phyloP scores from a whole-genome alignment of 495 filamentous ascomycete genomes.

The Physcia stellaris region DNA sequence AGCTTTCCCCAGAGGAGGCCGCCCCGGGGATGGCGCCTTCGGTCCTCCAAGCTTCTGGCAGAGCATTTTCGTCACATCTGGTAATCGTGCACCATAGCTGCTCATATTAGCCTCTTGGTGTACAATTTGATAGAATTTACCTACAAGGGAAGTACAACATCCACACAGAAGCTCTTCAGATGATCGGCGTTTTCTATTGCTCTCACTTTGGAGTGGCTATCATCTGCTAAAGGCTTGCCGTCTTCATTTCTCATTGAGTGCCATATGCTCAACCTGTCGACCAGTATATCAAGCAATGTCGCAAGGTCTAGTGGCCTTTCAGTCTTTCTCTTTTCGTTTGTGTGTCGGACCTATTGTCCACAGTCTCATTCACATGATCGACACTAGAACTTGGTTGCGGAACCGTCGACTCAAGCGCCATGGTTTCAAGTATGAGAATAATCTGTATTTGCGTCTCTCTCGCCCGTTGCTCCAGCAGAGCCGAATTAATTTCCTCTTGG shows the following conservation, averaged over 20 bases:
- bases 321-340: conserved; percentile 23
- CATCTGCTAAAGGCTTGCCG: conserved; percentile 37
- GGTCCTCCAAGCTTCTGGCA: conserved; percentile 81
- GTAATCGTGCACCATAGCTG: conserved; percentile 70
- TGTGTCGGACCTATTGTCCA: no score
- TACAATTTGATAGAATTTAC: conserved; percentile 11
- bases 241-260: conserved; percentile 59
- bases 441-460: conserved; percentile 83
- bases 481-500: conserved; percentile 40
- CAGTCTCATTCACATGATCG: no score
- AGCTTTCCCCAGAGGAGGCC: conserved; percentile 32
- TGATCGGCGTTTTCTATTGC: conserved; percentile 29
- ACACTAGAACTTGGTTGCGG: no score
- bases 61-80: conserved; percentile 63
- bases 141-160: conserved; percentile 88
- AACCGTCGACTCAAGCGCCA: conserved; percentile 56
- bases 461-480: conserved; percentile 50
- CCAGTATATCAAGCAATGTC: conserved; percentile 64
- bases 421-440: conserved; percentile 76
- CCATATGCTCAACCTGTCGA: conserved; percentile 93
- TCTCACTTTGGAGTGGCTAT: conserved; percentile 17
- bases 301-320: conserved; percentile 40
- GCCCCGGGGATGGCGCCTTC: conserved; percentile 46
- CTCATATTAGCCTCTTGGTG: neutral
- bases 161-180: conserved; percentile 70